Evolutionary conservation across 148 eudicot species (phyloP).

Genomic region (Tetragonia tetragonoides): DNA sequence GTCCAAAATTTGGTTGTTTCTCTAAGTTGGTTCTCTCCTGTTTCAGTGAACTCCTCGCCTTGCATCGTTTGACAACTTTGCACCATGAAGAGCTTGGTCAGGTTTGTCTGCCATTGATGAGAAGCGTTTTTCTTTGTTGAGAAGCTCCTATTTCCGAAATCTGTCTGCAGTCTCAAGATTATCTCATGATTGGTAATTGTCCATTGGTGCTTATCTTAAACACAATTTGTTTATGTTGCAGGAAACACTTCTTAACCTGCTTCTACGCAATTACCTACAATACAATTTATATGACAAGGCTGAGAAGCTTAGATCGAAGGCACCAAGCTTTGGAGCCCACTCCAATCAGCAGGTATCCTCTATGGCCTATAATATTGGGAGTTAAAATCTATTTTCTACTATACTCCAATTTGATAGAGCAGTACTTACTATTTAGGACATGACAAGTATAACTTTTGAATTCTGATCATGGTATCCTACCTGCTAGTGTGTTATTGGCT

Average conservation of each 20-base stretch:
- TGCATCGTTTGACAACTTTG: constrained; percentile 88
- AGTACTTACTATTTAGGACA: not conserved
- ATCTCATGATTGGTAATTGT: not conserved
- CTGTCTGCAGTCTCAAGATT: not conserved
- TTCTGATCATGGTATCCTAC: not conserved
- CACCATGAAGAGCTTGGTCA: constrained; percentile 98
- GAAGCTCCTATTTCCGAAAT: not conserved
- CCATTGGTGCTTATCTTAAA: not conserved
- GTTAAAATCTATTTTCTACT: constrained; percentile 1
- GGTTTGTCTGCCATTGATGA: constrained; percentile 44
- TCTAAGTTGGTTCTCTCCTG: constrained; percentile 12
- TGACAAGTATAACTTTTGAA: not conserved
- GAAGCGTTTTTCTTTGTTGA: not conserved
- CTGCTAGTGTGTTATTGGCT: too few relatives aligned
- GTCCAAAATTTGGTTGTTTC: not conserved
- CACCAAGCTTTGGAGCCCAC: constrained; percentile 97
- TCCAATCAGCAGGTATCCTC: constrained; percentile 86
- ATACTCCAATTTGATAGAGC: not conserved
- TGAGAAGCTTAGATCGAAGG: constrained; percentile 95
- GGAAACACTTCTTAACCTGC: constrained; percentile 93
- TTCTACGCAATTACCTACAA: constrained; percentile 91
- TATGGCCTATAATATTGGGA: constrained; percentile 3
- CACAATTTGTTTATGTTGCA: constrained; percentile 29
- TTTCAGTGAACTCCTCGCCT: constrained; percentile 75
- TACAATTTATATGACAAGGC: constrained; percentile 96